Conservation (phyloP, 2,329 filamentous ascomycete genomes). For the Didymella pinodella region DNA sequence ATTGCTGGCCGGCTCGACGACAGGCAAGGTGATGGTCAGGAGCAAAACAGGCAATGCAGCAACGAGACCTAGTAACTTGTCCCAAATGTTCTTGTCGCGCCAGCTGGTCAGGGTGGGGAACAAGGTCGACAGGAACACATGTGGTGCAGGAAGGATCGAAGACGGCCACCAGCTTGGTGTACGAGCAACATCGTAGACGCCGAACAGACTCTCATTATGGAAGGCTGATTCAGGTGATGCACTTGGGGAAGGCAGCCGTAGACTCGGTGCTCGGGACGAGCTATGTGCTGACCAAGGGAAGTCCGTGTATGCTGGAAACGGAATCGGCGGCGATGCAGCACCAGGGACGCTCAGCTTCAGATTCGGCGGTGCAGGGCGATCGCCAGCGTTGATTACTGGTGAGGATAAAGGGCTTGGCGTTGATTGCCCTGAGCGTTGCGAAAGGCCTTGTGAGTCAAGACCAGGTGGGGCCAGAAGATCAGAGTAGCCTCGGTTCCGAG, state of each 20-base stretch:
- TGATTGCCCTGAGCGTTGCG: conserved; percentile 29
- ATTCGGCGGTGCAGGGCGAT: conserved; percentile 41
- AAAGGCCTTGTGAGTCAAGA: conserved; percentile 34
- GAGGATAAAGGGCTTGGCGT: conserved; percentile 39
- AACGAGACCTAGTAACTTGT: conserved; percentile 79
- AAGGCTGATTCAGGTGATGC: conserved; percentile 60
- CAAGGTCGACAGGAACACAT: conserved; percentile 74
- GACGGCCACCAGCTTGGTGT: conserved; percentile 83
- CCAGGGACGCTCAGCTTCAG: conserved; percentile 55
- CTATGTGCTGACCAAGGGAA: conserved; percentile 51
- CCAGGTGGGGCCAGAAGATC: conserved; percentile 52
- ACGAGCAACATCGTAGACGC: conserved; percentile 50
- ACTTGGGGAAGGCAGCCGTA: conserved; percentile 63
- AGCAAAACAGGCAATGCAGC: conserved; percentile 92
- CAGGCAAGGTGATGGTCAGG: conserved; percentile 87
- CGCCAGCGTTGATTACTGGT: conserved; percentile 35
- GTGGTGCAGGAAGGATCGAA: conserved; percentile 72
- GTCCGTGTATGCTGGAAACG: conserved; percentile 75
- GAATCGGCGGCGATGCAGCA: conserved; percentile 59
- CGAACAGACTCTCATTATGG: conserved; percentile 54
- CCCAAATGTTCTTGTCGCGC: conserved; percentile 82
- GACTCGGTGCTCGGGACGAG: conserved; percentile 62
- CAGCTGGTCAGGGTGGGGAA: conserved; percentile 89
- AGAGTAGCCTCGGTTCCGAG: conserved; percentile 32
- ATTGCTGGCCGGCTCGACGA: conserved; percentile 74